phyloP scores from a whole-genome alignment of 2,329 filamentous ascomycete species.

The Calonectria pseudoreteaudii region DNA sequence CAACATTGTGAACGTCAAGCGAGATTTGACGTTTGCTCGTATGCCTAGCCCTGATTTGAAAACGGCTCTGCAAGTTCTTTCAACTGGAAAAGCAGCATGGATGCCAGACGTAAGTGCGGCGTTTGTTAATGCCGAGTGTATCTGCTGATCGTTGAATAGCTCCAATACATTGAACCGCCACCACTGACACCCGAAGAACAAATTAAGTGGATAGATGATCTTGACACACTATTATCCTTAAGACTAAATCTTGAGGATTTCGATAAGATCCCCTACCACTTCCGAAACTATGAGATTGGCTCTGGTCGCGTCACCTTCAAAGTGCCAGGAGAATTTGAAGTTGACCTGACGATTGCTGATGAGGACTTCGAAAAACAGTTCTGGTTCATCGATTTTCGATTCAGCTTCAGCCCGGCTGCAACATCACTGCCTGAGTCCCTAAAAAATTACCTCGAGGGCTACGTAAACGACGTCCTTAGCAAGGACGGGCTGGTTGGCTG shows the following conservation, averaged over 20 bases:
- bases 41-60: slow-evolving; percentile 91
- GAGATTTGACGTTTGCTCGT: slow-evolving; percentile 77
- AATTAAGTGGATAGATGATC: slow-evolving; percentile 78
- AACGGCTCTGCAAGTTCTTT: slow-evolving; percentile 87
- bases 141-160: slow-evolving; percentile 58
- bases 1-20: slow-evolving; percentile 78
- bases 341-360: slow-evolving; percentile 90
- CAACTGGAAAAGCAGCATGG: slow-evolving; percentile 80
- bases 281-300: slow-evolving; percentile 81
- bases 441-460: slow-evolving; percentile 74
- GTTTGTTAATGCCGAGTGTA: neutral
- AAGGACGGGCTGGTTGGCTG: slow-evolving; percentile 81
- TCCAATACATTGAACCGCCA: slow-evolving; percentile 82
- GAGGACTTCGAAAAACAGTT: slow-evolving; percentile 87
- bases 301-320: slow-evolving; percentile 92
- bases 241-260: slow-evolving; percentile 88
- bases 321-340: slow-evolving; percentile 87
- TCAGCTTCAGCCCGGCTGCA: slow-evolving; percentile 80
- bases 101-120: slow-evolving; percentile 77
- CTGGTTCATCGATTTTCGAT: slow-evolving; percentile 93
- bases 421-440: slow-evolving; percentile 71
- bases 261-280: slow-evolving; percentile 78
- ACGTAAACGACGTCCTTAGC: slow-evolving; percentile 77
- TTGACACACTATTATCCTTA: slow-evolving; percentile 86
- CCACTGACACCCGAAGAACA: slow-evolving; percentile 78